Conservation (phyloP, 352 stramenopile species). For the Phytophthora agathidicida region DNA sequence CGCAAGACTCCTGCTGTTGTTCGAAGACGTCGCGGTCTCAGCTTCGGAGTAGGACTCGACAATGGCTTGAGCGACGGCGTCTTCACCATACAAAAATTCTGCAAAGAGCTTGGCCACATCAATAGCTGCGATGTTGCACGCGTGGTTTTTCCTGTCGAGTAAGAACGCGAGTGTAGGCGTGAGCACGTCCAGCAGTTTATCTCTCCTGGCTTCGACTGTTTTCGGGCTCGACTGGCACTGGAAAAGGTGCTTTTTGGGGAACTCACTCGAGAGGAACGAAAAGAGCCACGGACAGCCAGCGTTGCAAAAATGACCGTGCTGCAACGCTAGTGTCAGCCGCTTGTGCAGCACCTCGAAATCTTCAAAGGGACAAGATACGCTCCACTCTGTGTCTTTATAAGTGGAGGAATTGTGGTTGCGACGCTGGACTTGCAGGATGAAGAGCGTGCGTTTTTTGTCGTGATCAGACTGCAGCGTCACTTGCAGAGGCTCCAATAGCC, state of each 20-base stretch:
- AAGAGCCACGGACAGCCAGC: slow-evolving; percentile 36
- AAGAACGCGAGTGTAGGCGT: slow-evolving; percentile 30
- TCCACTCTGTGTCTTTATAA: too few species aligned
- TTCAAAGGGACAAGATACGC: slow-evolving; percentile 20
- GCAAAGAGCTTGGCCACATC: slow-evolving; percentile 30
- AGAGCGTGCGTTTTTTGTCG: slow-evolving; percentile 17
- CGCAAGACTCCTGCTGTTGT: slow-evolving; percentile 3
- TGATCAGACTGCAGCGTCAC: slow-evolving; percentile 18
- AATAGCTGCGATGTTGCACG: slow-evolving; percentile 23
- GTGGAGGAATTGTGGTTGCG: slow-evolving; percentile 2
- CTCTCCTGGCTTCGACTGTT: slow-evolving; percentile 14
- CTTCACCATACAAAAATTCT: slow-evolving; percentile 34
- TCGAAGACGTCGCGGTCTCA: background rate
- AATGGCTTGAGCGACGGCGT: slow-evolving; percentile 21
- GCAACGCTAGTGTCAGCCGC: slow-evolving; percentile 21
- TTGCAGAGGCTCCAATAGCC: slow-evolving; percentile 28
- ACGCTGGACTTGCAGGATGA: slow-evolving; percentile 32
- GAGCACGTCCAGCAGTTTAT: slow-evolving; percentile 26
- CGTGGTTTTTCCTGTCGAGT: slow-evolving; percentile 34
- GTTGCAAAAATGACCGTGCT: slow-evolving; percentile 43
- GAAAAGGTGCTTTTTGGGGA: slow-evolving; percentile 42
- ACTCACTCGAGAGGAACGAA: slow-evolving; percentile 33
- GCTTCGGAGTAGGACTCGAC: slow-evolving; percentile 22
- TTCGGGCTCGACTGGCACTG: slow-evolving; percentile 20
- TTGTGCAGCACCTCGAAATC: slow-evolving; percentile 34